Percentiles rank a stretch among this genome's conserved stretches.
phyloP scores from a whole-genome alignment of 2,329 filamentous ascomycete species.

The Penicillium sp. region DNA sequence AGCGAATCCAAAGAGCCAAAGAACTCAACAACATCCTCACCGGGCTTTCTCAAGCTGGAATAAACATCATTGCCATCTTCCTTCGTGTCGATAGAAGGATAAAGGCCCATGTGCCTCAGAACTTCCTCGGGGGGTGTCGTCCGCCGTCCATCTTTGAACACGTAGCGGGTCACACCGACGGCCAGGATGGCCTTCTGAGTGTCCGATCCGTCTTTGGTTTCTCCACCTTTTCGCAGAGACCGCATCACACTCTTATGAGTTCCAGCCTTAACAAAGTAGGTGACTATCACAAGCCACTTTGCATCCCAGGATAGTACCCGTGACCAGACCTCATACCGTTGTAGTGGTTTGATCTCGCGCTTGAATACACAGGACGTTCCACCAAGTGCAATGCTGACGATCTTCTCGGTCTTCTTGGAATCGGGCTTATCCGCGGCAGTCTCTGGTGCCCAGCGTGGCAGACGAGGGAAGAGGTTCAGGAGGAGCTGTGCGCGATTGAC shows the following conservation, averaged over 20 bases:
- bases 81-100: neutral
- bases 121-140: constrained; percentile 2
- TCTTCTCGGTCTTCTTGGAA: neutral
- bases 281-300: neutral
- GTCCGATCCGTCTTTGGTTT: neutral
- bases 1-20: neutral
- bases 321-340: constrained; percentile 1
- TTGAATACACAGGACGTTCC: neutral
- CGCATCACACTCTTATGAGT: neutral
- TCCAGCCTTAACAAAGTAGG: constrained; percentile 1
- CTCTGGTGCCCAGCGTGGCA: neutral
- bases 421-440: neutral
- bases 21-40: neutral
- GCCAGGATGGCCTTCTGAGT: neutral
- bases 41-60: neutral
- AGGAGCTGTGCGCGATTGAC: constrained; percentile 1
- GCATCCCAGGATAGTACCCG: neutral
- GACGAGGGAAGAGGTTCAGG: neutral
- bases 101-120: neutral
- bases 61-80: neutral
- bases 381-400: neutral
- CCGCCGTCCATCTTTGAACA: constrained; percentile 3
- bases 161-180: neutral
- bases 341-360: neutral
- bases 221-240: neutral